Evolutionary conservation across 148 eudicot genomes (phyloP), one percentile per base, ranked within the genome.

Genomic region (Limonium bicolor): DNA sequence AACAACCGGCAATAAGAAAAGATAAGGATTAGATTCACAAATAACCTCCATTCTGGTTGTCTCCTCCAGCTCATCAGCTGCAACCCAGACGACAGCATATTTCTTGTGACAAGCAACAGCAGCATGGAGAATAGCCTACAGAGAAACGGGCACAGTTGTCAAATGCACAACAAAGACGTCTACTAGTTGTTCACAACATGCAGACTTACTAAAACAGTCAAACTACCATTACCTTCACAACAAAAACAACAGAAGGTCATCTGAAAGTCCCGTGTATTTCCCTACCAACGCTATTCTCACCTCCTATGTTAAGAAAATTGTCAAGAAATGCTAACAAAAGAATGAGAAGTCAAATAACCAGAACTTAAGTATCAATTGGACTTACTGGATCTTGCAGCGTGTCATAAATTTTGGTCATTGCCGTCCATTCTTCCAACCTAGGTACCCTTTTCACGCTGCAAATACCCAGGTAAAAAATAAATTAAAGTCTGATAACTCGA

Each of bases 271-370:
- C 2, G 99, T 92, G 59, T 92, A 92, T 67, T 92, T 92, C 25
- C 99, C 99, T 27, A 92, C 99, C 94, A 92, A 85, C 56, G 94
- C 99, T 40, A 92, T 72, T 71, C 80, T 81, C 36, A 85, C 95
- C 99, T 92, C 64, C 37, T 13, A 45, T 49, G 47, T 29, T 19
- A 16, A 36, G 37, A 28, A 53, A 8, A 50, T n/a, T n/a, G n/a
- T n/a, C n/a, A n/a, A n/a, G n/a, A n/a, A n/a, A n/a, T n/a, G n/a
- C n/a, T n/a, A n/a, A n/a, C n/a, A 28, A 27, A 10, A 6, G 36
- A 36, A 41, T 28, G 24, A n/a, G n/a, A n/a, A n/a, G n/a, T n/a
- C n/a, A n/a, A n/a, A n/a, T n/a, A n/a, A 11, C 50, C 15, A 25
- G 19, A 12, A 29, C 1, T 27, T 7, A 8, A n/a, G n/a, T n/a